Evolutionary conservation across 2,329 filamentous ascomycete genomes (phyloP).

Genomic region (Sporothrix pallida): DNA sequence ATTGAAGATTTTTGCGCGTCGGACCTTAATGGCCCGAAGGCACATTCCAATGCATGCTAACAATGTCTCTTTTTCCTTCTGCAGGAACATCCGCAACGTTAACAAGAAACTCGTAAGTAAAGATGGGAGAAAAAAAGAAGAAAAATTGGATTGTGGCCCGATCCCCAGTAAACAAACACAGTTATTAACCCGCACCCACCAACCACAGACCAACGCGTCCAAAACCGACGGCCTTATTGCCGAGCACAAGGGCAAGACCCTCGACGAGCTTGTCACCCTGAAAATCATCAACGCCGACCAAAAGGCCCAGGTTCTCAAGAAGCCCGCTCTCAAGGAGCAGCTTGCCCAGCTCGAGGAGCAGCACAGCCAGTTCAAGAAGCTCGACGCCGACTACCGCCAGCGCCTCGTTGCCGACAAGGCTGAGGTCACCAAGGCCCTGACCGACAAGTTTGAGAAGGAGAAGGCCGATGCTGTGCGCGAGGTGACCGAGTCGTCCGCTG

Average conservation of each 20-base stretch:
- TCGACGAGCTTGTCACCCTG: slow-evolving; percentile 73
- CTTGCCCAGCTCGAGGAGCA: slow-evolving; percentile 75
- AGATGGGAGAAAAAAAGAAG: too few species aligned
- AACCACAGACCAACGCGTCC: slow-evolving; percentile 66
- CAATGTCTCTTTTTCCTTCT: neutral
- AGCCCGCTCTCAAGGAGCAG: slow-evolving; percentile 72
- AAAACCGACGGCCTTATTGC: slow-evolving; percentile 74
- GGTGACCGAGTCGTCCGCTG: slow-evolving; percentile 60
- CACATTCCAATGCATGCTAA: slow-evolving; percentile 8
- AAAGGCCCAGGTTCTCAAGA: slow-evolving; percentile 77
- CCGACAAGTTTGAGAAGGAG: slow-evolving; percentile 58
- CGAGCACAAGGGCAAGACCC: slow-evolving; percentile 71
- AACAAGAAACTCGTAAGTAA: slow-evolving; percentile 88
- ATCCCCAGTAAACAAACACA: neutral
- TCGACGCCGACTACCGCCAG: slow-evolving; percentile 73
- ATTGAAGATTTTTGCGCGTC: neutral
- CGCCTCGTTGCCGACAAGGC: slow-evolving; percentile 64
- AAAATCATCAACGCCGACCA: slow-evolving; percentile 83
- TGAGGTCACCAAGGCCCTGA: slow-evolving; percentile 63
- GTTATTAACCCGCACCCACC: neutral
- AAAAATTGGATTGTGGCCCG: neutral
- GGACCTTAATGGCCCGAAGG: neutral
- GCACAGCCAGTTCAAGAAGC: slow-evolving; percentile 73
- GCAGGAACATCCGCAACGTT: slow-evolving; percentile 85
- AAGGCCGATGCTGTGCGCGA: slow-evolving; percentile 61